Evolutionary conservation across 1,284 basidiomycete genomes (phyloP), one percentile per base, ranked within the genome.

Genomic region (Naganishia sp.): DNA sequence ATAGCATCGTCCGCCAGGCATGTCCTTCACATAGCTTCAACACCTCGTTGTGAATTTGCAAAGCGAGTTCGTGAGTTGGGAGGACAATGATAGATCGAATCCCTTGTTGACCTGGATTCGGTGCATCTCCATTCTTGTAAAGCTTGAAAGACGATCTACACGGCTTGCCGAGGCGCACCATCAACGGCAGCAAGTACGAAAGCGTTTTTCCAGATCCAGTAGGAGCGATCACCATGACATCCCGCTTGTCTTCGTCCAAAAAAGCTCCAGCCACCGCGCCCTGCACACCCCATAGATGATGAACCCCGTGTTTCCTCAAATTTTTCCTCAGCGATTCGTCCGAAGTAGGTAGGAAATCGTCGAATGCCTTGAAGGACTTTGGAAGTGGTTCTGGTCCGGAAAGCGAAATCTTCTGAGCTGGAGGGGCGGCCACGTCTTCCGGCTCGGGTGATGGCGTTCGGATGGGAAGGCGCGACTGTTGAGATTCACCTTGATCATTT

Each of bases 161-260:
- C 1, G 92, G 92, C 21, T 84, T 78, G n/a, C 80, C 81, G 0
- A 95, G 82, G 2, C 83, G 79, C 2, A 88, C 81, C 67, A 96
- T 84, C 31, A 92, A 83, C 0, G 94, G 93, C 11, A 95, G 80
- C 25, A 94, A 83, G 78, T 95, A 97, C 0, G 92, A 86, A 5
- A 96, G 82, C 0, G 94, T 97, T 82, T 97, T 97, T 66, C 94
- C 94, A 5, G 91, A 94, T 63, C 94, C 94, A 0, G 94, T 97
- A 0, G 94, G 94, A 0, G 94, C 94, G 32, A 96, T 89, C 28
- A 92, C 94, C 69, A 90, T 87, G 23, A 95, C 83, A 78, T 97
- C 32, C 62, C 28, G 50, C 32, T 54, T 50, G 41, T 67, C 54
- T 47, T n/a, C 32, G 17, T 53, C 64, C 61, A 78, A 61, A 23